These are phyloP conservation scores for Fusarium sp. DNA, from an alignment of 2,329 filamentous ascomycete genomes.

Conservation along the genomic window DNA sequence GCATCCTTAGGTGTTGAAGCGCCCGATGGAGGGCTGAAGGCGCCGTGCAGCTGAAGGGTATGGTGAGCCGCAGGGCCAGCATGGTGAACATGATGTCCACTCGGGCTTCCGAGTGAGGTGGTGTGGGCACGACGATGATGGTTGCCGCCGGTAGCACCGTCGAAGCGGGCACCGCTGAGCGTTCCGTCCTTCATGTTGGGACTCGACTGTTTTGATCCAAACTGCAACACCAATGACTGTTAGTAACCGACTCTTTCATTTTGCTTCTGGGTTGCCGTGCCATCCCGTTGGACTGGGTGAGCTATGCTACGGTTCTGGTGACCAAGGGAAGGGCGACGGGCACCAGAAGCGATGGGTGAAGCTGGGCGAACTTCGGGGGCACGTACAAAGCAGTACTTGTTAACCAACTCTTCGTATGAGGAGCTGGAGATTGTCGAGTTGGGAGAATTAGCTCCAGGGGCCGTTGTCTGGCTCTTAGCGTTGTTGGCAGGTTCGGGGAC, in stretches of 20 bases:
- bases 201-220: constrained; percentile 72
- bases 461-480: constrained; percentile 33
- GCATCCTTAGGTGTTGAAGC: constrained; percentile 49
- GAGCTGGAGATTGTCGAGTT: constrained; percentile 79
- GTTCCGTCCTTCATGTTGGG: constrained; percentile 66
- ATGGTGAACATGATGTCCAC: constrained; percentile 45
- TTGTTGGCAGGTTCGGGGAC: constrained; percentile 39
- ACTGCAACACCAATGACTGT: constrained; percentile 62
- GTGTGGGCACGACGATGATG: constrained; percentile 23
- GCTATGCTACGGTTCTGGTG: constrained; percentile 32
- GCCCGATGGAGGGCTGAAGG: constrained; percentile 38
- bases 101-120: constrained; percentile 34
- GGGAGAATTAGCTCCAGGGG: constrained; percentile 66
- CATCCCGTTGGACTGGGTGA: constrained; percentile 37
- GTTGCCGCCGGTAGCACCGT: constrained; percentile 32
- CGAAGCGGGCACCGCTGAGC: constrained; percentile 59
- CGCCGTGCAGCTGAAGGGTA: constrained; percentile 52
- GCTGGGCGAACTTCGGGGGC: constrained; percentile 60
- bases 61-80: constrained; percentile 60
- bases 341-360: constrained; percentile 38
- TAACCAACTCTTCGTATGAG: constrained; percentile 96
- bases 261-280: constrained; percentile 35
- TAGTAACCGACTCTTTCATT: constrained; percentile 56
- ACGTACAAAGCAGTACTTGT: constrained; percentile 99
- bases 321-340: constrained; percentile 40